Conservation (phyloP, 257 asterid genomes). For the Anisodus acutangulus region DNA sequence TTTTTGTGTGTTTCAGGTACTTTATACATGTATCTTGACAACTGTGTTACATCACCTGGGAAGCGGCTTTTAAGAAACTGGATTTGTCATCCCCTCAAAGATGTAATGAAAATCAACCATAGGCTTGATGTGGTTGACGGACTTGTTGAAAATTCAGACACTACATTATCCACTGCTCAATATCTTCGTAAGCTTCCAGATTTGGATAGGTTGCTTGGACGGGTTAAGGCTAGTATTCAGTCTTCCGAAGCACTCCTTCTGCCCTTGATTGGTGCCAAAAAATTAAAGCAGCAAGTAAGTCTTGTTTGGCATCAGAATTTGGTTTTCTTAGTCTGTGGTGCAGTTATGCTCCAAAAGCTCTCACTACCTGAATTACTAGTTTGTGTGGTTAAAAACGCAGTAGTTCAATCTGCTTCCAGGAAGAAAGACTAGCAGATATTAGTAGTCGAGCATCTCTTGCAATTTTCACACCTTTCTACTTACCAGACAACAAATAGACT, state of each 20-base stretch:
- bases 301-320: slow-evolving; percentile 19
- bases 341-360: slow-evolving; percentile 21
- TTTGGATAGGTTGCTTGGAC: slow-evolving; percentile 86
- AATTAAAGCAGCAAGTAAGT: slow-evolving; percentile 82
- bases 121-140: slow-evolving; percentile 86
- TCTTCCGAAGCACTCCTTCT: slow-evolving; percentile 69
- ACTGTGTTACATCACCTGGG: slow-evolving; percentile 83
- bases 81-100: slow-evolving; percentile 95
- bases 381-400: not conserved
- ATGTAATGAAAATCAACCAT: slow-evolving; percentile 68
- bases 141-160: slow-evolving; percentile 62
- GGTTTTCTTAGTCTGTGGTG: slow-evolving; percentile 3
- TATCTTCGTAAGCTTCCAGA: slow-evolving; percentile 88
- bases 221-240: slow-evolving; percentile 71
- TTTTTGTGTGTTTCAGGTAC: slow-evolving; percentile 59
- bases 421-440: slow-evolving; percentile 23
- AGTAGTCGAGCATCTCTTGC: slow-evolving; percentile 13
- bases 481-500: slow-evolving; percentile 2
- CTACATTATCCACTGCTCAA: slow-evolving; percentile 55
- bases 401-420: slow-evolving; percentile 12
- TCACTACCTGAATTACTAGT: slow-evolving; percentile 8
- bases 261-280: slow-evolving; percentile 82
- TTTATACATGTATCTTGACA: slow-evolving; percentile 79
- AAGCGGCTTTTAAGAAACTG: slow-evolving; percentile 91
- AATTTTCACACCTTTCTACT: slow-evolving; percentile 7